phyloP scores from a whole-genome alignment of 352 stramenopile genomes.

The Phytophthora pluvialis region DNA sequence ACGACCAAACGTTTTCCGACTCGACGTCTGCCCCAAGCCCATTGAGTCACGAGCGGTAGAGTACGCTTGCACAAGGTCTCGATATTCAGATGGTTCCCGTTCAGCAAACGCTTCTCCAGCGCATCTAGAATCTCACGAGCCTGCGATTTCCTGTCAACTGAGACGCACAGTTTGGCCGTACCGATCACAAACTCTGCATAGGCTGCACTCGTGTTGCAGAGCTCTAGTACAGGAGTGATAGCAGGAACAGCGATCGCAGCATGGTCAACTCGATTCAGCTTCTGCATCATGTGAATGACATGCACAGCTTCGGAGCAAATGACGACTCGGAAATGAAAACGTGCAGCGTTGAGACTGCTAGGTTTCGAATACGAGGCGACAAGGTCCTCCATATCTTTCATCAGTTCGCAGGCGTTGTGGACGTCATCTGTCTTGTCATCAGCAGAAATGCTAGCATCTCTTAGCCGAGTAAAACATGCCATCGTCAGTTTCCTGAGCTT shows the following conservation, averaged over 20 bases:
- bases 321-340: conserved; percentile 2
- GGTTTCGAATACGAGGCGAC: conserved; percentile 10
- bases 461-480: conserved; percentile 13
- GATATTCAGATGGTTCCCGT: background rate
- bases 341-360: conserved; percentile 21
- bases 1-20: background rate
- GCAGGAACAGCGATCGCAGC: background rate
- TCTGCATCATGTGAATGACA: conserved; percentile 40
- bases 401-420: conserved; percentile 14
- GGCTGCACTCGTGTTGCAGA: conserved; percentile 13
- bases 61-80: conserved; percentile 23
- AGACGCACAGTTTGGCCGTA: conserved; percentile 20
- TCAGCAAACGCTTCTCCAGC: conserved; percentile 33
- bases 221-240: conserved; percentile 17
- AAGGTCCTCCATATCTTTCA: conserved; percentile 10
- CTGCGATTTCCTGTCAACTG: conserved; percentile 24
- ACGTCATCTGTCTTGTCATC: conserved; percentile 20
- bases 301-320: conserved; percentile 6
- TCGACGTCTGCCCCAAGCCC: conserved; percentile 13
- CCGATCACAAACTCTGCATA: conserved; percentile 30
- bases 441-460: conserved; percentile 18
- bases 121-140: conserved; percentile 28
- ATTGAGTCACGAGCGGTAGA: background rate
- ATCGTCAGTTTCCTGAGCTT: background rate
- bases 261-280: conserved; percentile 31